A percentile compares a stretch with the other conserved stretches of the same genome.
Conservation (phyloP, 2,329 filamentous ascomycete genomes). For the Huntiella bhutanensis region DNA sequence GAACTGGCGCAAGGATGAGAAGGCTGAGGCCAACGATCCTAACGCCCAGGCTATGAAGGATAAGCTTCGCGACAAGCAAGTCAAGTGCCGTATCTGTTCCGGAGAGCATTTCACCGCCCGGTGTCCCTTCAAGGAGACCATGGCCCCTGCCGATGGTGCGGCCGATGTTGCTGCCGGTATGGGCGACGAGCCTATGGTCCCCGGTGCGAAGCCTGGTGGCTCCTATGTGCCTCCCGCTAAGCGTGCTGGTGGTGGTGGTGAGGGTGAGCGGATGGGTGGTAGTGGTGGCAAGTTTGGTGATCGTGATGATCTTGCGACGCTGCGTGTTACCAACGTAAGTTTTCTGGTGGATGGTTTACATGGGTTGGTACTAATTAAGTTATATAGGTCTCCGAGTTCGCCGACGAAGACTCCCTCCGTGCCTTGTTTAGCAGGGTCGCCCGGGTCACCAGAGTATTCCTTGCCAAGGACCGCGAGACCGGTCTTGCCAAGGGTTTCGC, state of each 20-base stretch:
- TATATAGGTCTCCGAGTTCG: constrained; percentile 75
- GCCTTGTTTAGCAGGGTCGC: constrained; percentile 98
- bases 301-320: constrained; percentile 85
- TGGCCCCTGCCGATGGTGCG: constrained; percentile 64
- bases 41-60: constrained; percentile 60
- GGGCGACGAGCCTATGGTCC: constrained; percentile 37
- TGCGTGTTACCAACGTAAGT: constrained; percentile 93
- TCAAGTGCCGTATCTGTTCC: constrained; percentile 98
- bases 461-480: constrained; percentile 95
- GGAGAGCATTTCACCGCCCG: constrained; percentile 98
- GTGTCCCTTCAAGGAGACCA: constrained; percentile 99
- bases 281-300: constrained; percentile 64
- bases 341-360: background rate
- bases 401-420: constrained; percentile 84
- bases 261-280: constrained; percentile 54
- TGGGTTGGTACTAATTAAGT: constrained; percentile 4
- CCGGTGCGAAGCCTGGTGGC: constrained; percentile 43
- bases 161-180: constrained; percentile 36
- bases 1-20: constrained; percentile 84
- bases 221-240: constrained; percentile 91
- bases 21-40: constrained; percentile 56
- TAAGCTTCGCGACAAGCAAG: constrained; percentile 94
- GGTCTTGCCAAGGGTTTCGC: constrained; percentile 95
- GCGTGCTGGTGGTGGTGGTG: constrained; percentile 46
- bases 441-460: constrained; percentile 88